These are phyloP conservation scores for Groenewaldozyma tartarivorans DNA, from an alignment of 805 yeast species.

Conservation along the genomic window DNA sequence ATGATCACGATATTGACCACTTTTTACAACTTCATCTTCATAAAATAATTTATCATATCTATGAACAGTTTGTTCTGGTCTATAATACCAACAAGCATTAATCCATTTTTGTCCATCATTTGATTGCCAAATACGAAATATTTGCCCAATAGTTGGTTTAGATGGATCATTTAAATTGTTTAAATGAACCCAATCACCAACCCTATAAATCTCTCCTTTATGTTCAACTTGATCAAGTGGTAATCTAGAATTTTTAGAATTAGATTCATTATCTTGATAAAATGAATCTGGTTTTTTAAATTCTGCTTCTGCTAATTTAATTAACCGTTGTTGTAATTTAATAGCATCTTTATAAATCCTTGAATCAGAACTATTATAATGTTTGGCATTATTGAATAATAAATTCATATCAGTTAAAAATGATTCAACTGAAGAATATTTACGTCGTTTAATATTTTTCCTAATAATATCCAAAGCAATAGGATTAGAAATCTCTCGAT, in stretches of 20 bases:
- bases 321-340: conserved; percentile 52
- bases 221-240: conserved; percentile 74
- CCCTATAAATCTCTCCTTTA: conserved; percentile 61
- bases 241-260: conserved; percentile 61
- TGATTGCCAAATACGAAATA: conserved; percentile 82
- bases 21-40: conserved; percentile 90
- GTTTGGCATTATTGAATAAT: conserved; percentile 66
- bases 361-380: conserved; percentile 50
- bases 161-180: conserved; percentile 79
- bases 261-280: conserved; percentile 36
- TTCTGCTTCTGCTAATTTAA: conserved; percentile 51
- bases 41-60: conserved; percentile 81
- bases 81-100: conserved; percentile 94
- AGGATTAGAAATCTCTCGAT: conserved; percentile 33
- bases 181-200: conserved; percentile 93
- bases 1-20: conserved; percentile 95
- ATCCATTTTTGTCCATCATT: conserved; percentile 75
- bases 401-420: conserved; percentile 69
- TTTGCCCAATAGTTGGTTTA: conserved; percentile 89
- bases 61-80: conserved; percentile 97
- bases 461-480: conserved; percentile 42
- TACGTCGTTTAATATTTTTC: conserved; percentile 76
- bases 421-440: conserved; percentile 63
- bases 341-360: conserved; percentile 53
- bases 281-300: conserved; percentile 75